Conservation (phyloP, 108 stramenopile genomes). For the Pelagomonas calceolata region DNA sequence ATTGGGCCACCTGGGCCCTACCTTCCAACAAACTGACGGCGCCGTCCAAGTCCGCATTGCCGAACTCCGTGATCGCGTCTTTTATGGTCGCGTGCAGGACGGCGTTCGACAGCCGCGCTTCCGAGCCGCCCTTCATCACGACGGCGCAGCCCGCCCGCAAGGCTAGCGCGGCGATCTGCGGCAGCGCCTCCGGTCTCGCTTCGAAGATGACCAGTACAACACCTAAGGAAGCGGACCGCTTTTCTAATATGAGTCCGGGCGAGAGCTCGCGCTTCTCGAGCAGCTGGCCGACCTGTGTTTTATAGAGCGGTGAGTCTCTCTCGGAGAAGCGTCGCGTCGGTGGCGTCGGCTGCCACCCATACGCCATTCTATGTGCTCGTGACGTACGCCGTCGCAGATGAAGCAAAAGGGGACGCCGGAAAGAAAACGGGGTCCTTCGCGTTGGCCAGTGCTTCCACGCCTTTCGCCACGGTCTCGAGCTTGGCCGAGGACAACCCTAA, state of each 20-base stretch:
- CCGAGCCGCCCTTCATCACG: constrained; percentile 93
- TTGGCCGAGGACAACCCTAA: constrained; percentile 78
- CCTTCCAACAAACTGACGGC: neutral
- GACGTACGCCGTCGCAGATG: neutral
- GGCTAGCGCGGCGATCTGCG: constrained; percentile 93
- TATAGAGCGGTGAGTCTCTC: no score
- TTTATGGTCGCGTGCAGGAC: constrained; percentile 74
- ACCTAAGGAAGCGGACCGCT: constrained; percentile 86
- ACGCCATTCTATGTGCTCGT: no score
- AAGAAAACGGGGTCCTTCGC: constrained; percentile 64
- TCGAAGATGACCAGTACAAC: constrained; percentile 97
- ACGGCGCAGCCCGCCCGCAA: constrained; percentile 89
- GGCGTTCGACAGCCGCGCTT: constrained; percentile 77
- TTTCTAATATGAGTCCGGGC: constrained; percentile 73
- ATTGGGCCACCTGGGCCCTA: neutral
- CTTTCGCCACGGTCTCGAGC: constrained; percentile 67
- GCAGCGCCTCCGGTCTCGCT: constrained; percentile 89
- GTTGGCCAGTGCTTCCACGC: constrained; percentile 65
- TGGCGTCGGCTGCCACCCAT: no score
- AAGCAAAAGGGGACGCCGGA: constrained; percentile 24
- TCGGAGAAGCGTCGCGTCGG: no score
- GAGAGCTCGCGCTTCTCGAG: constrained; percentile 74
- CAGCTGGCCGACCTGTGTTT: constrained; percentile 25
- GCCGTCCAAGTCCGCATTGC: neutral
- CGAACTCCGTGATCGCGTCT: constrained; percentile 53